Evolutionary conservation across 768 basidiomycete genomes (phyloP), one percentile per base, ranked within the genome.

Genomic region (Calocybe gangraenosa): DNA sequence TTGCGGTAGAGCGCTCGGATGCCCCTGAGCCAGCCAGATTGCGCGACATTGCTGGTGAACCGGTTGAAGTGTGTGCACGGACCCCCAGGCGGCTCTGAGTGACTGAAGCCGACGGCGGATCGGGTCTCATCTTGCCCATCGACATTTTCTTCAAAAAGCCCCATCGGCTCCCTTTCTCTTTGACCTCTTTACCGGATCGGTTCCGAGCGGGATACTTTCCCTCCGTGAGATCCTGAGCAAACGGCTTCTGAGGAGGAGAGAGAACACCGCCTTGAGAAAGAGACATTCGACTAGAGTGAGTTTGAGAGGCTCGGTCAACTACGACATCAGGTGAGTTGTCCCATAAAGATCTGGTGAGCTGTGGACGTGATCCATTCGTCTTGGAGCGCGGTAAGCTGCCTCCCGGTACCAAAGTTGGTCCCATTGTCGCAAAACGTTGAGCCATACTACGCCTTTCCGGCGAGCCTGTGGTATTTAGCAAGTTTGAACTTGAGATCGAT

Each of bases 91-190:
- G 67, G n/a, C n/a, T n/a, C 56, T 50, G 65, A 45, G 53, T 63
- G 54, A 65, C 66, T 32, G 64, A 67, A 8, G 68, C 61, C 5
- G 73, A 57, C 21, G 81, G 74, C 13, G 75, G 64, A 37, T 90
- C 88, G n/a, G 68, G 52, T 56, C 81, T 81, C 70, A 95, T 85
- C 64, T 87, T 91, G 11, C 92, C 86, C 91, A 94, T 95, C 5
- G 92, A 95, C 92, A 97, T 96, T 69, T 97, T 97, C 70, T 93
- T 92, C 48, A 97, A 70, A 69, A 97, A 95, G 3, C 93, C 92
- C 93, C 94, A 95, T 45, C 89, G 83, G 42, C 83, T 82, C 31
- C 69, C 68, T 62, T 87, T 85, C 55, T 84, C 80, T 55, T 79
- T 78, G 33, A 61, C 65, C 22, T 71, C 70, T 45, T 64, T 65